Percentiles rank a stretch among this genome's conserved stretches.
Conservation (phyloP, 306 rosid species). For the Rosa chinensis region DNA sequence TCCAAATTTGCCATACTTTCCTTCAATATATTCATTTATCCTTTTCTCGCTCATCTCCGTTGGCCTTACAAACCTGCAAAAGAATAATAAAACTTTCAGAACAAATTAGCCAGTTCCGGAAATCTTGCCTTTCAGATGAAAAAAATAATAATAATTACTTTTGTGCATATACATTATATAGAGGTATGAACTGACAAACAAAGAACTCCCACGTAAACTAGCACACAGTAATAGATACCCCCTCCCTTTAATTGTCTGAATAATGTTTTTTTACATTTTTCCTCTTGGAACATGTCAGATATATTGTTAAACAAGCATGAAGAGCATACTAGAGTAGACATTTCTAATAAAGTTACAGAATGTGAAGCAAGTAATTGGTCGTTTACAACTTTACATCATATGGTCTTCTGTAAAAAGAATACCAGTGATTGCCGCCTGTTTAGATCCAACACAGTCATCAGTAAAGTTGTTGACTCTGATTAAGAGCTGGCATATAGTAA, state of each 20-base stretch:
- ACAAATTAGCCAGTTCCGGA: not conserved
- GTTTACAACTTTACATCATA: not conserved
- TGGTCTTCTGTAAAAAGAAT: not conserved
- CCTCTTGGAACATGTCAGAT: not conserved
- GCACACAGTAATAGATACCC: not conserved
- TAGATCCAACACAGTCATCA: not conserved
- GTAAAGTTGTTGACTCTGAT: not conserved
- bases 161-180: not conserved
- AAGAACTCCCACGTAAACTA: not conserved
- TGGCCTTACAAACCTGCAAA: conserved; percentile 87
- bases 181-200: not conserved
- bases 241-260: not conserved
- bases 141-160: not conserved
- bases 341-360: not conserved
- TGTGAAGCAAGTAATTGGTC: not conserved
- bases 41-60: conserved; percentile 62
- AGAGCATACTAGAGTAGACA: not conserved
- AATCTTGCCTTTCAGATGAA: not conserved
- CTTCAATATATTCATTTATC: conserved; percentile 79
- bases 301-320: not conserved
- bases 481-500: not conserved
- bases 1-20: conserved; percentile 91
- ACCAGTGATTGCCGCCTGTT: not conserved
- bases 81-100: conserved; percentile 11
- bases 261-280: not conserved